Evolutionary conservation across 257 asterid species (phyloP), one percentile per base, ranked within the genome.

Genomic region (Euphrasia confusa): DNA sequence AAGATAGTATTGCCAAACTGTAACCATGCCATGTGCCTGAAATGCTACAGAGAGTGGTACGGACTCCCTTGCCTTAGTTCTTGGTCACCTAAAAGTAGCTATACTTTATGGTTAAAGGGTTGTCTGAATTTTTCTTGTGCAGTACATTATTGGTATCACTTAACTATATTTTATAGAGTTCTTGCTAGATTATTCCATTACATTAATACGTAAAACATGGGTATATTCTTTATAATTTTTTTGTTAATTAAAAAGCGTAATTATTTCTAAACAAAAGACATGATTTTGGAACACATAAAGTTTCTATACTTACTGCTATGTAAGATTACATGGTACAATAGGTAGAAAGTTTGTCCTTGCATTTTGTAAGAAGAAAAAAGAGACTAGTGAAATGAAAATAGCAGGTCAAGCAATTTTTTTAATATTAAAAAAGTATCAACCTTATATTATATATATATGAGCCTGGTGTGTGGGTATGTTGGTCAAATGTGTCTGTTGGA

Each of bases 31-130:
- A 73, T 92, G 84, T 92, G 99, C 81, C 69, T 86, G 74, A 89
- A 85, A 79, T 92, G 99, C 85, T 92, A 89, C 83, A 84, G 81
- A 39, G 96, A 92, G 50, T 92, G 99, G 99, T 92, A 86, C 55
- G 14, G 35, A 49, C 13, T 57, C 54, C 30, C 57, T 14, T 72
- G 9, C 42, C 33, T 17, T n/a, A 21, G 30, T 68, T 53, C 11
- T 35, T 17, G 26, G 39, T 56, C 13, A 10, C 9, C 48, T 2
- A 53, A 35, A 47, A 60, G 13, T 11, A 47, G 32, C 4, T 30
- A 28, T 17, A 3, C 39, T 52, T 54, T 13, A 11, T 44, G 24
- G 33, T 63, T 53, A 32, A 44, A 50, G 10, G 30, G 30, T 65
- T 32, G 4, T 58, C 27, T 30, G 32, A 17, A 0, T 58, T 42